Evolutionary conservation across 2,329 filamentous ascomycete species (phyloP).

Genomic region (Pseudopithomyces maydicus): DNA sequence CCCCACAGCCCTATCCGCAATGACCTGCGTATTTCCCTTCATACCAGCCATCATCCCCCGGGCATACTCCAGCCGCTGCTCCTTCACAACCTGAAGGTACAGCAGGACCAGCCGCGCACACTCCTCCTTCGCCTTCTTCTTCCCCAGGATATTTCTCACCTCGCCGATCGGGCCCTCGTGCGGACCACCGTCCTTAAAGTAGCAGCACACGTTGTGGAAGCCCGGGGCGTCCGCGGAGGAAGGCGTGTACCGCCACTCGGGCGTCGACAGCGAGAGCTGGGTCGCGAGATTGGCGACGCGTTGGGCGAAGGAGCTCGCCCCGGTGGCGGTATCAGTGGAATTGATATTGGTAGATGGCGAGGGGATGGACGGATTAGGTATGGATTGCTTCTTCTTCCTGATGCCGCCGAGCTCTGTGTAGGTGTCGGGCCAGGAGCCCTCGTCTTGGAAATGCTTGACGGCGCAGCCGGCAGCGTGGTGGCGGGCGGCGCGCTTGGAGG

Average conservation of each 20-base stretch:
- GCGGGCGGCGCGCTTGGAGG: conserved; percentile 49
- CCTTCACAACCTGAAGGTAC: conserved; percentile 45
- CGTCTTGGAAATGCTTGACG: conserved; percentile 46
- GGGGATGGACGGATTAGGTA: neutral
- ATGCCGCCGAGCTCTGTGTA: conserved; percentile 29
- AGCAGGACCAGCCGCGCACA: conserved; percentile 50
- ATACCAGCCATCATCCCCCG: conserved; percentile 21
- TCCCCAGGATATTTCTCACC: conserved; percentile 51
- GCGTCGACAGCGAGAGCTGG: conserved; percentile 26
- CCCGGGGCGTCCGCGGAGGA: conserved; percentile 13
- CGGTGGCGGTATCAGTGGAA: neutral
- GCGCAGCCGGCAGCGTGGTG: conserved; percentile 49
- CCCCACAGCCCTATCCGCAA: neutral
- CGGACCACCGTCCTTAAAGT: conserved; percentile 32
- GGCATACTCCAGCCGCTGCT: conserved; percentile 22
- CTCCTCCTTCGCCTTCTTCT: conserved; percentile 56
- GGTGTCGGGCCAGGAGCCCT: conserved; percentile 37
- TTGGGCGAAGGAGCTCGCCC: conserved; percentile 14
- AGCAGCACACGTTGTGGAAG: conserved; percentile 45
- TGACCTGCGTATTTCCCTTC: conserved; percentile 4
- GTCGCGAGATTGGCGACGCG: conserved; percentile 25
- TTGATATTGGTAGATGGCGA: too few relatives aligned
- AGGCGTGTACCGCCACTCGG: conserved; percentile 23
- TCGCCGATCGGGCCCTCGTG: conserved; percentile 45
- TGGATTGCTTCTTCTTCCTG: conserved; percentile 31